Evolutionary conservation across 2,329 filamentous ascomycete genomes (phyloP).

Genomic region (Septoria linicola): DNA sequence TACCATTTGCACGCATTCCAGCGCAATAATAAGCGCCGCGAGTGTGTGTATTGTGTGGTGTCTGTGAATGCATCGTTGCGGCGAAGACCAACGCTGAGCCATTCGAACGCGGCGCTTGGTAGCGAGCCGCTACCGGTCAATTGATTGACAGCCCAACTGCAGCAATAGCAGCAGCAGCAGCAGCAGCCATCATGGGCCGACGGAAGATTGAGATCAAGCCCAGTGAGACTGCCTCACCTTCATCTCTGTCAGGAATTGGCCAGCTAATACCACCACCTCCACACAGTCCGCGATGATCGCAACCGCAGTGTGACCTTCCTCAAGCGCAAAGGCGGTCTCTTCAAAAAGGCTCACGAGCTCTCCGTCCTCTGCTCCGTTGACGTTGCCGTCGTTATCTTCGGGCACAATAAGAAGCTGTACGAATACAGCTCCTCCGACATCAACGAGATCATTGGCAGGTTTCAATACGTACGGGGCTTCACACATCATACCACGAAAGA

Average conservation of each 20-base stretch:
- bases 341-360: conserved; percentile 99
- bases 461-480: conserved; percentile 72
- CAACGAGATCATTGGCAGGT: conserved; percentile 81
- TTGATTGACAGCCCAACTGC: not conserved
- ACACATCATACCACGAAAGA: conserved; percentile 10
- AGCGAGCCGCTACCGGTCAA: conserved; percentile 11
- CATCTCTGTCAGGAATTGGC: no score
- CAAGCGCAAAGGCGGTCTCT: conserved; percentile 96
- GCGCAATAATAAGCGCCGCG: no score
- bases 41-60: not conserved
- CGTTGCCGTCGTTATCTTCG: conserved; percentile 97
- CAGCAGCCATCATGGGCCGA: conserved; percentile 77
- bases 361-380: conserved; percentile 98
- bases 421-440: conserved; percentile 96
- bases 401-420: conserved; percentile 98
- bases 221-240: conserved; percentile 26
- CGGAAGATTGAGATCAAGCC: conserved; percentile 99
- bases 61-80: conserved; percentile 1
- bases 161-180: no score
- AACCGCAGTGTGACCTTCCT: conserved; percentile 67
- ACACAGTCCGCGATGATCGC: conserved; percentile 28
- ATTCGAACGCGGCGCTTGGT: conserved; percentile 11
- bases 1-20: no score
- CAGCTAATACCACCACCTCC: not conserved
- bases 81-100: not conserved